A percentile compares a stretch with the other conserved stretches of the same genome.
These are phyloP conservation scores for Ophiostoma angusticollis DNA, from an alignment of 2,329 filamentous ascomycete genomes.

Conservation along the genomic window DNA sequence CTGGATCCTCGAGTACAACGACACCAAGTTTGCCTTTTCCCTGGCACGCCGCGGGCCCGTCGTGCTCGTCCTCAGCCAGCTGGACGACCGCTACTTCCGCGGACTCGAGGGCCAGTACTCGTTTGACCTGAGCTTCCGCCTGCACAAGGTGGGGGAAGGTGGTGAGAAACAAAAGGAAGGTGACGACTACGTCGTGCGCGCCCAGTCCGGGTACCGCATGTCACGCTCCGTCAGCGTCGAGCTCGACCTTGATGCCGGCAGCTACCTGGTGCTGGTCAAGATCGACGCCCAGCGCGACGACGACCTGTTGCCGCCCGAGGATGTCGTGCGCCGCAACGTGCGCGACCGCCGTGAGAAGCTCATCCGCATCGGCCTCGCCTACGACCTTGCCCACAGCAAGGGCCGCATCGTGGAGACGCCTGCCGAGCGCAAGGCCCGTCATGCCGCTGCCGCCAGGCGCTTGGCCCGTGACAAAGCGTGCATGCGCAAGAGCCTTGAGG, in stretches of 20 bases:
- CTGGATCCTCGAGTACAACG: slow-evolving; percentile 48
- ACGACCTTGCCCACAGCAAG: slow-evolving; percentile 48
- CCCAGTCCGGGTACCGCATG: slow-evolving; percentile 46
- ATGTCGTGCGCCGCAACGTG: slow-evolving; percentile 42
- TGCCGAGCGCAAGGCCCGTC: slow-evolving; percentile 34
- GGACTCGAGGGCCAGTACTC: slow-evolving; percentile 47
- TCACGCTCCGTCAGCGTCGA: slow-evolving; percentile 45
- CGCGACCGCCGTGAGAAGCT: slow-evolving; percentile 43
- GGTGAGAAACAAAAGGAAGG: slow-evolving; percentile 12
- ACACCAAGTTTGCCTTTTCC: slow-evolving; percentile 46
- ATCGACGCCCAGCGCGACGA: slow-evolving; percentile 37
- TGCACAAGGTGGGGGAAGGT: slow-evolving; percentile 19
- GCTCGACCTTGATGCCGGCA: slow-evolving; percentile 41
- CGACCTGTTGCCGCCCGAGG: slow-evolving; percentile 33
- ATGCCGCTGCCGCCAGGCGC: slow-evolving; percentile 33
- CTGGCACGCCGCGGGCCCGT: slow-evolving; percentile 43
- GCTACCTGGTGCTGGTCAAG: slow-evolving; percentile 44
- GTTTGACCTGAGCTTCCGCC: slow-evolving; percentile 28
- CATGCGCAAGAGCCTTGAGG: too few species aligned
- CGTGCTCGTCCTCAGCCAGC: slow-evolving; percentile 47
- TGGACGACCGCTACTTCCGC: slow-evolving; percentile 49
- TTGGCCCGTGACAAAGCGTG: slow-evolving; percentile 29
- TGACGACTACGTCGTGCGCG: slow-evolving; percentile 47
- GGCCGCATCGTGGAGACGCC: slow-evolving; percentile 37
- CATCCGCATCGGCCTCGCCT: slow-evolving; percentile 42